Evolutionary conservation across 1,284 basidiomycete genomes (phyloP).

Genomic region (Malassezia sp.): DNA sequence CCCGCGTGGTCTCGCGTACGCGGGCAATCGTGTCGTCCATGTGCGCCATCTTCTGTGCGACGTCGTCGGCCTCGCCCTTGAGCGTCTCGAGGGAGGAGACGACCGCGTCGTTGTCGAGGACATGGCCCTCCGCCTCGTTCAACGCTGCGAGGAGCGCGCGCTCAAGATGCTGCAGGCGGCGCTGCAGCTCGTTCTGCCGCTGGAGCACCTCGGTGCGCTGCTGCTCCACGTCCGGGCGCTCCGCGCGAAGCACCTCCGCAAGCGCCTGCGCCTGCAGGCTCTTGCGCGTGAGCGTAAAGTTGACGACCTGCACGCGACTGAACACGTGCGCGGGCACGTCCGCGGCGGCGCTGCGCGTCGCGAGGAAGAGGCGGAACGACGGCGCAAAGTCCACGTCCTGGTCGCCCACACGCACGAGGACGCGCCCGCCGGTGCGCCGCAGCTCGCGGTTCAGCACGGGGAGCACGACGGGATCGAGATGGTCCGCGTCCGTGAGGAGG

Average conservation of each 20-base stretch:
- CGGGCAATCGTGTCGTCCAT: constrained; percentile 91
- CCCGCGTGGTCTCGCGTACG: constrained; percentile 85
- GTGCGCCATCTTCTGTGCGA: constrained; percentile 91
- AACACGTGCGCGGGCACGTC: constrained; percentile 98
- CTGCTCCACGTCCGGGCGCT: constrained; percentile 89
- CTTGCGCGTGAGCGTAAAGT: constrained; percentile 98
- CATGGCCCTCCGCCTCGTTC: constrained; percentile 92
- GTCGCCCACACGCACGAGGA: constrained; percentile 90
- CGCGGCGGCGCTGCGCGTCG: constrained; percentile 89
- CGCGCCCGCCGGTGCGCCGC: constrained; percentile 73
- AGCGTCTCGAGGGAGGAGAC: constrained; percentile 92
- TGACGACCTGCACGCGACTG: constrained; percentile 96
- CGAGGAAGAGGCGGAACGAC: constrained; percentile 89
- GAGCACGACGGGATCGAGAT: constrained; percentile 93
- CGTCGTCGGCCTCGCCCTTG: constrained; percentile 92
- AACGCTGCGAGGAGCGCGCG: constrained; percentile 85
- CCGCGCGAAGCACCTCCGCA: constrained; percentile 90
- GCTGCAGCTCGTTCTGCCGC: constrained; percentile 91
- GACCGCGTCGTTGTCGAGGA: constrained; percentile 97
- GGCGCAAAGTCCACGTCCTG: constrained; percentile 99
- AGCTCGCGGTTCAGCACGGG: constrained; percentile 96
- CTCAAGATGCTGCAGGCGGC: constrained; percentile 83
- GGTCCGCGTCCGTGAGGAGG: constrained; percentile 93
- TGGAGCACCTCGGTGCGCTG: constrained; percentile 98
- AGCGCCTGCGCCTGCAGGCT: constrained; percentile 96